Conservation (phyloP, 2,329 filamentous ascomycete genomes). For the Fusarium albosuccineum region DNA sequence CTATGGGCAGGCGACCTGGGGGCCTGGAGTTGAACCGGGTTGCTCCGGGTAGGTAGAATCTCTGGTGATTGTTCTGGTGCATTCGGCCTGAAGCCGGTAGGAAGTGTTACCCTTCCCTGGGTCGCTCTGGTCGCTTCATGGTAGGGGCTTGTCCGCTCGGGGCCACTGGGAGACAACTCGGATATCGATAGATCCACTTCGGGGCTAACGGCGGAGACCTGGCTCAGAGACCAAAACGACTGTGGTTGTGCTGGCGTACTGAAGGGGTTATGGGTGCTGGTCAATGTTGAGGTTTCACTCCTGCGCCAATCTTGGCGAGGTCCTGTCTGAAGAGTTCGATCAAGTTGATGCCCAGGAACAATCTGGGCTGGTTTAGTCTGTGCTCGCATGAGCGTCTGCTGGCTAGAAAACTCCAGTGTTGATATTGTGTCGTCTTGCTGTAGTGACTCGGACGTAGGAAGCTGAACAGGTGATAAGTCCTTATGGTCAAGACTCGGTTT, state of each 20-base stretch:
- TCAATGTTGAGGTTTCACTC: conserved; percentile 13
- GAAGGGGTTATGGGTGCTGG: conserved; percentile 26
- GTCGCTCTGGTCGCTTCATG: conserved; percentile 3
- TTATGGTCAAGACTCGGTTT: conserved; percentile 3
- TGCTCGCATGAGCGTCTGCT: neutral
- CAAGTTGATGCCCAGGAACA: neutral
- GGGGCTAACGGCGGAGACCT: conserved; percentile 4
- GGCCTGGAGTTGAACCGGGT: neutral
- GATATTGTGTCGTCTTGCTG: conserved; percentile 20
- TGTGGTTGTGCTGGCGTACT: conserved; percentile 21
- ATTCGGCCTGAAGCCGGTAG: conserved; percentile 1
- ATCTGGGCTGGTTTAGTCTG: neutral
- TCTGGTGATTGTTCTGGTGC: neutral
- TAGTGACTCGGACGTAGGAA: neutral
- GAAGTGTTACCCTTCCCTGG: conserved; percentile 1
- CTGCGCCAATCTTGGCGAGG: neutral
- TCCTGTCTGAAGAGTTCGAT: neutral
- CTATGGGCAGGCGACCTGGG: neutral
- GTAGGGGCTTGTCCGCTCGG: neutral
- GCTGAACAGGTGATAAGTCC: neutral
- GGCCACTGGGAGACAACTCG: neutral
- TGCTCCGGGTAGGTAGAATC: neutral
- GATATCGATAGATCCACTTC: conserved; percentile 5
- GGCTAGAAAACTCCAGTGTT: conserved; percentile 1
- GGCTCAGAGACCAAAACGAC: conserved; percentile 11